Base-by-base conservation (phyloP, 331 rosid genomes). In the Spiraea crenata region DNA sequence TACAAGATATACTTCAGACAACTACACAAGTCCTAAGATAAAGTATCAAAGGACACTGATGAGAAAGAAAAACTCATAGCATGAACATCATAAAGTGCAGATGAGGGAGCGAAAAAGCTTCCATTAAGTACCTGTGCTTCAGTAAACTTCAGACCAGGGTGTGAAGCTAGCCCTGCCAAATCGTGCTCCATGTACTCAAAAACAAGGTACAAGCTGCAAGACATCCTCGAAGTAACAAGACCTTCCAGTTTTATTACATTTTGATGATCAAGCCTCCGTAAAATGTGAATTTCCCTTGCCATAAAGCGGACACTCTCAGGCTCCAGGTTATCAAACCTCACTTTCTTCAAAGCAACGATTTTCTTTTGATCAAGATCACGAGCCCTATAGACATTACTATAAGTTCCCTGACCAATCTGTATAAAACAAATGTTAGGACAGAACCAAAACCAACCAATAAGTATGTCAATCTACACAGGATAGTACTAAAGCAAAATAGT, bases 351-450 rank as follows among this genome's bases (percentile, higher is more conserved):
- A 47, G 97, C 97, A 80, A 91, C 97, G 51, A 87, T 87, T 85
- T 91, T 91, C 75, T 79, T 89, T 74, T 89, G 96, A 63, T 88
- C 97, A 75, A 91, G 96, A 67, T 91, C 97, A 73, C 97, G 97
- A 70, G 97, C 97, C 79, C 89, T 87, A 76, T 91, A 91, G 47
- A 90, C 98, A 67, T 88, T 90, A 74, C 98, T 92, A 72, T 92
- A 92, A 76, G 98, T 92, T 77, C 98, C 98, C 83, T 89, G 98
- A 57, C 96, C 98, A 86, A 92, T 92, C 98, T 92, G 85, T 84
- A 83, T 20, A 73, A 50, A 46, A 74, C 3, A 73, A 34, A 78
- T 61, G 60, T 41, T 63, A 59, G 55, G 64, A 20, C 2, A 65
- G 14, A 67, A 20, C 51, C 38, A 31, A 76, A 59, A 67, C 55